phyloP scores from a whole-genome alignment of 2,329 filamentous ascomycete species.

The Colletotrichum sp. region DNA sequence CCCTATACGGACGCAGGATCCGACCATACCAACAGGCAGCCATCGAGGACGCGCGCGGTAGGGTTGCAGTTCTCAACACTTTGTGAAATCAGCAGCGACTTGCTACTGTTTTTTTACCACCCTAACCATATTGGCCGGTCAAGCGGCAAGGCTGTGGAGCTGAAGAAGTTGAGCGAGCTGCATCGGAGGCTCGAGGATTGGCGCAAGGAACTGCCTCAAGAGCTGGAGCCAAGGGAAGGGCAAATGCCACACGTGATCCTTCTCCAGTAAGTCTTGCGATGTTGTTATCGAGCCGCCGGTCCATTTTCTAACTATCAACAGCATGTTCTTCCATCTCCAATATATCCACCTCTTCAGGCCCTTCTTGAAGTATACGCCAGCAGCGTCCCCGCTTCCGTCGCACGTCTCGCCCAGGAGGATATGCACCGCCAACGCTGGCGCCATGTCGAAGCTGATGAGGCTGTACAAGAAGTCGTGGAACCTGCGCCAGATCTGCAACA shows the following conservation, averaged over 20 bases:
- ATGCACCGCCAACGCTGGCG: slow-evolving; percentile 86
- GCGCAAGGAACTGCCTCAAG: slow-evolving; percentile 81
- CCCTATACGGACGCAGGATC: slow-evolving; percentile 88
- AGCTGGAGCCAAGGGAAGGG: slow-evolving; percentile 88
- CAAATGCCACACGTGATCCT: slow-evolving; percentile 82
- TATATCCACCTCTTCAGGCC: slow-evolving; percentile 96
- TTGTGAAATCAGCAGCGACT: slow-evolving; percentile 92
- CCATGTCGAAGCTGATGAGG: slow-evolving; percentile 92
- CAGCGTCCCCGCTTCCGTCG: slow-evolving; percentile 80
- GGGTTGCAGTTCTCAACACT: slow-evolving; percentile 82
- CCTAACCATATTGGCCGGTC: slow-evolving; percentile 69
- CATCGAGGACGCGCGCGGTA: slow-evolving; percentile 81
- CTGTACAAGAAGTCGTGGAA: slow-evolving; percentile 93
- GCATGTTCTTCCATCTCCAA: slow-evolving; percentile 97
- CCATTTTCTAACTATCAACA: slow-evolving; percentile 42
- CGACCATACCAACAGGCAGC: slow-evolving; percentile 74
- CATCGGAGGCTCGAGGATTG: slow-evolving; percentile 90
- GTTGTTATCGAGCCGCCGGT: too few species aligned
- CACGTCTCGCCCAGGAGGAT: slow-evolving; percentile 91
- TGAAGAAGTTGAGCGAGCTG: slow-evolving; percentile 92
- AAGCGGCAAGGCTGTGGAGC: slow-evolving; percentile 78
- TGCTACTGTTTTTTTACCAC: slow-evolving; percentile 91
- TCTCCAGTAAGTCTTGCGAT: slow-evolving; percentile 75
- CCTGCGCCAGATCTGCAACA: slow-evolving; percentile 91
- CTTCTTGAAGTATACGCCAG: slow-evolving; percentile 87